phyloP scores from a whole-genome alignment of 768 basidiomycete genomes.

The Tylopilus balloui region DNA sequence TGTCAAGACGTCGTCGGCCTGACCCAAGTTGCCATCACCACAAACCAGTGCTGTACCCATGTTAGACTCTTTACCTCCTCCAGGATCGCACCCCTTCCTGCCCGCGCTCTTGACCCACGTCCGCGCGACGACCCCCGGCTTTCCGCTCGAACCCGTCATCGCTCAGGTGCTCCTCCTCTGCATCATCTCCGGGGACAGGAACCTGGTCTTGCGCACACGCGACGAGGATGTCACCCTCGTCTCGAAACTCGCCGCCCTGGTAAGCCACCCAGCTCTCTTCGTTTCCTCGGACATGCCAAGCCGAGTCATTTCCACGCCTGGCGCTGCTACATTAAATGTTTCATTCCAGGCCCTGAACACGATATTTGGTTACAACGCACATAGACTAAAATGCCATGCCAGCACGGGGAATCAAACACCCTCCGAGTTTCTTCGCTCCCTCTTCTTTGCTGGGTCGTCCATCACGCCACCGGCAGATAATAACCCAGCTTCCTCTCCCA shows the following conservation, averaged over 20 bases:
- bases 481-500: neutral
- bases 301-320: no score
- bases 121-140: slow-evolving; percentile 38
- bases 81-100: slow-evolving; percentile 47
- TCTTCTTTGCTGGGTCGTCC: slow-evolving; percentile 34
- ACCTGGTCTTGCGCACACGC: slow-evolving; percentile 59
- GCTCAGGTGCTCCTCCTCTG: slow-evolving; percentile 64
- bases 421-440: slow-evolving; percentile 32
- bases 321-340: no score
- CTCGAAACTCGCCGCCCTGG: slow-evolving; percentile 53
- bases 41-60: slow-evolving; percentile 16
- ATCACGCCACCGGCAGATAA: slow-evolving; percentile 15
- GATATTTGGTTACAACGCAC: slow-evolving; percentile 55
- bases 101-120: slow-evolving; percentile 46
- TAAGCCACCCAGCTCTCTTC: slow-evolving; percentile 28
- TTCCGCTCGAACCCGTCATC: slow-evolving; percentile 59
- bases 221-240: slow-evolving; percentile 63
- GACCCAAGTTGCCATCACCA: slow-evolving; percentile 21
- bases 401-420: slow-evolving; percentile 15
- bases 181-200: slow-evolving; percentile 55
- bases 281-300: slow-evolving; percentile 1
- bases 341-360: slow-evolving; percentile 49
- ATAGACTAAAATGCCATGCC: slow-evolving; percentile 50
- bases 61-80: slow-evolving; percentile 23
- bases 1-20: neutral